These are phyloP conservation scores for Agapanthus africanus DNA, from an alignment of 106 monocot species.

Conservation along the genomic window DNA sequence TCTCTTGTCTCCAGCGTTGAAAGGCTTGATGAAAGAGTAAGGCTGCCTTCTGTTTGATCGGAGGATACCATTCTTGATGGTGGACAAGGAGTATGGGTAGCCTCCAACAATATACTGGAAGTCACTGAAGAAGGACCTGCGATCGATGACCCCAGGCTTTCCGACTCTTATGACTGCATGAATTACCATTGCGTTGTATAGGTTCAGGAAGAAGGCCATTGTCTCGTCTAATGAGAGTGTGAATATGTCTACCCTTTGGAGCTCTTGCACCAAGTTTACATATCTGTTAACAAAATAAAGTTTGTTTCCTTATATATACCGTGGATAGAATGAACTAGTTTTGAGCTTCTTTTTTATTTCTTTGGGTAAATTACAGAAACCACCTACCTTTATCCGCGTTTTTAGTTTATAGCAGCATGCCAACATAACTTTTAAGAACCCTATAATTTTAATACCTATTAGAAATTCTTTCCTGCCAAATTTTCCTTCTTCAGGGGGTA, in stretches of 20 bases:
- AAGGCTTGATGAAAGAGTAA: conserved; percentile 65
- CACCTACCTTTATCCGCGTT: no score
- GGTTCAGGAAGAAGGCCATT: conserved; percentile 79
- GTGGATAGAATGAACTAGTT: no score
- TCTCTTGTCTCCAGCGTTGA: conserved; percentile 49
- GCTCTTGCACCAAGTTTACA: conserved; percentile 57
- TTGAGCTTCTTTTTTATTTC: no score
- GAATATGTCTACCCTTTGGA: conserved; percentile 77
- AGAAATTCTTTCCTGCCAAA: no score
- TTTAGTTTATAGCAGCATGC: no score
- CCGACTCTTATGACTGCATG: conserved; percentile 67
- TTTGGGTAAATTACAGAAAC: no score
- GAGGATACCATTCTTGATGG: conserved; percentile 86
- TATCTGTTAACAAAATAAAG: conserved; percentile 43
- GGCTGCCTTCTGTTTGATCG: conserved; percentile 73
- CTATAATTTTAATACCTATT: no score
- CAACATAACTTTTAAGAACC: no score
- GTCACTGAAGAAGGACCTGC: conserved; percentile 64
- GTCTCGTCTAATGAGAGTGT: conserved; percentile 40
- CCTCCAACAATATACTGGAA: conserved; percentile 87
- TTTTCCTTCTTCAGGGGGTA: no score
- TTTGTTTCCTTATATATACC: no score
- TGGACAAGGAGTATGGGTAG: conserved; percentile 65
- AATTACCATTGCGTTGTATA: conserved; percentile 96
- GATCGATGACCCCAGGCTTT: conserved; percentile 53